These are phyloP conservation scores for Saksenaea vasiformis DNA, from an alignment of 371 early-diverging fungal genomes.

Conservation along the genomic window DNA sequence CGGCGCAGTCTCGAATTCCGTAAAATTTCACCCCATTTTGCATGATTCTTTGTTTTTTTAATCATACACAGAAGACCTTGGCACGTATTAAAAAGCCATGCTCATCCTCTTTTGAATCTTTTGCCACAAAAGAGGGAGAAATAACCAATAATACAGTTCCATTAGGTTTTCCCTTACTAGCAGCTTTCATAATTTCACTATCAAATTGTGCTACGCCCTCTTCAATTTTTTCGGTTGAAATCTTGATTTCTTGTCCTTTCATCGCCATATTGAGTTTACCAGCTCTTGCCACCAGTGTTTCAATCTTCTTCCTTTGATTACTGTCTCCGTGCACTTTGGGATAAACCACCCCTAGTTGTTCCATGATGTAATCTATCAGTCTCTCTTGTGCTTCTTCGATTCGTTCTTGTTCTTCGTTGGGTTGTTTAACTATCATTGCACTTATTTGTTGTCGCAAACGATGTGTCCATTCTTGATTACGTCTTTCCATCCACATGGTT, in stretches of 20 bases:
- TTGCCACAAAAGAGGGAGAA: conserved; percentile 39
- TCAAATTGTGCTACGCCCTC: conserved; percentile 34
- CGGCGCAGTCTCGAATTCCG: conserved; percentile 1
- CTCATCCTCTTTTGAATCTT: conserved; percentile 41
- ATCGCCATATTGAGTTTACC: conserved; percentile 42
- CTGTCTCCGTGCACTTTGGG: conserved; percentile 26
- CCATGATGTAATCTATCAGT: conserved; percentile 22
- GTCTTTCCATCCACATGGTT: conserved; percentile 33
- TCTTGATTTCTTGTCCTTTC: conserved; percentile 46
- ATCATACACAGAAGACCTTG: conserved; percentile 36
- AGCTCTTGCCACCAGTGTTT: conserved; percentile 29
- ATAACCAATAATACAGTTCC: conserved; percentile 37
- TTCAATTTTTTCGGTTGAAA: conserved; percentile 29
- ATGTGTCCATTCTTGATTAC: conserved; percentile 43
- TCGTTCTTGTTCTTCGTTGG: conserved; percentile 24
- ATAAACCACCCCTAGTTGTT: conserved; percentile 26
- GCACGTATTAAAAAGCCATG: conserved; percentile 45
- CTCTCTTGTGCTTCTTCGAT: conserved; percentile 25
- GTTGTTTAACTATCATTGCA: conserved; percentile 39
- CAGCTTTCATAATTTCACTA: conserved; percentile 33
- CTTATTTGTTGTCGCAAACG: conserved; percentile 45
- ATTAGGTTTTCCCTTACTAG: conserved; percentile 33
- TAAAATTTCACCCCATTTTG: conserved; percentile 6
- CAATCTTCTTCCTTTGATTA: conserved; percentile 31
- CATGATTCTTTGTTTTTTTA: conserved; percentile 8